These are phyloP conservation scores for Ceratocystis cacaofunesta DNA, from an alignment of 2,329 filamentous ascomycete genomes.

Conservation along the genomic window DNA sequence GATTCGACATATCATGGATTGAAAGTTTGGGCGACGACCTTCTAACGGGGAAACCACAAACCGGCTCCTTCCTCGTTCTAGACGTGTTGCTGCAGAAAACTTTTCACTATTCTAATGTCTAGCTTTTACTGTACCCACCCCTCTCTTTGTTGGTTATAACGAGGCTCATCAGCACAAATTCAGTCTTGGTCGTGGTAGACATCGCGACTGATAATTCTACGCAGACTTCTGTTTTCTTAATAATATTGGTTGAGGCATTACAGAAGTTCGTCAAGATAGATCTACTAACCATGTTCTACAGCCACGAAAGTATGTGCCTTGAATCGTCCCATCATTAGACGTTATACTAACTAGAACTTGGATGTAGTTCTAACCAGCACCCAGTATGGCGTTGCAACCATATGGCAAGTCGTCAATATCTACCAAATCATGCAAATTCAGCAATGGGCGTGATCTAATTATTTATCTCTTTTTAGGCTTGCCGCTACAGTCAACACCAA, in stretches of 20 bases:
- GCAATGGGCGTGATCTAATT: constrained; percentile 8
- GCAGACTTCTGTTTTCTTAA: not conserved
- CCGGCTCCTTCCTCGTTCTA: constrained; percentile 1
- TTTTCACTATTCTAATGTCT: not conserved
- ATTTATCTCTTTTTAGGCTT: constrained; percentile 43
- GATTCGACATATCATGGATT: not conserved
- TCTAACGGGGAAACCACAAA: not conserved
- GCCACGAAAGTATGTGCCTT: constrained; percentile 65
- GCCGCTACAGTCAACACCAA: constrained; percentile 73
- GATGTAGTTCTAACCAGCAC: constrained; percentile 58
- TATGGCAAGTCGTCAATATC: constrained; percentile 52
- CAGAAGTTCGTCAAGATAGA: not conserved
- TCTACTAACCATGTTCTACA: constrained; percentile 65
- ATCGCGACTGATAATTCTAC: not conserved
- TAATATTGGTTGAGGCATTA: not conserved
- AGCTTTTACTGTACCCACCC: too few species aligned
- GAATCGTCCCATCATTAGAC: not conserved
- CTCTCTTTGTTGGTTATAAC: not conserved
- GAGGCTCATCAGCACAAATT: not conserved
- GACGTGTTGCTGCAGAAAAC: not conserved
- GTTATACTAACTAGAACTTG: constrained; percentile 20
- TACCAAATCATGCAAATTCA: not conserved
- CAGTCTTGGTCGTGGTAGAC: not conserved
- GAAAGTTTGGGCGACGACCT: not conserved
- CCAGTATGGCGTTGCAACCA: constrained; percentile 83